phyloP scores from a whole-genome alignment of 2,329 filamentous ascomycete species.

The Sordariomycetes sp. region DNA sequence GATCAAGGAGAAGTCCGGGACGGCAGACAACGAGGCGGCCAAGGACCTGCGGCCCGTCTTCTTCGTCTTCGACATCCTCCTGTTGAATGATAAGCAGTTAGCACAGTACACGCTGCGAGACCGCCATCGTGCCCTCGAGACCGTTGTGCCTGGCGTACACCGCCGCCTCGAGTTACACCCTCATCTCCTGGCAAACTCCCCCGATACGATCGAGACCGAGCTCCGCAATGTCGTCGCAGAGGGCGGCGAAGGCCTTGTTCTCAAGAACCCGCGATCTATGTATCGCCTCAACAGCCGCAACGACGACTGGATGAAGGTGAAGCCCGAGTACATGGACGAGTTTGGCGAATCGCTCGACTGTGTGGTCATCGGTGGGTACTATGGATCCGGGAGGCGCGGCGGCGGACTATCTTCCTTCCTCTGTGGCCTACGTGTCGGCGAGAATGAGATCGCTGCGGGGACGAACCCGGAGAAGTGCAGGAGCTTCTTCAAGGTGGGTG shows the following conservation, averaged over 20 bases:
- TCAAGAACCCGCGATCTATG: slow-evolving; percentile 84
- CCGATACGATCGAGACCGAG: slow-evolving; percentile 66
- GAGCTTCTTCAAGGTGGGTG: slow-evolving; percentile 98
- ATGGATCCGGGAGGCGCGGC: slow-evolving; percentile 75
- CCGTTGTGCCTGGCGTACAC: slow-evolving; percentile 57
- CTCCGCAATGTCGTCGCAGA: slow-evolving; percentile 78
- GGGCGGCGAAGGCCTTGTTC: slow-evolving; percentile 77
- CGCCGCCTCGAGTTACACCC: slow-evolving; percentile 76
- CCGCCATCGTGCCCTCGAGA: slow-evolving; percentile 63
- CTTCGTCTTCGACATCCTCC: slow-evolving; percentile 83
- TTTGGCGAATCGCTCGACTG: slow-evolving; percentile 91
- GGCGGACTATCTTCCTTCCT: slow-evolving; percentile 77
- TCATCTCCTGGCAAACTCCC: slow-evolving; percentile 53
- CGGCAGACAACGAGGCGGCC: slow-evolving; percentile 39
- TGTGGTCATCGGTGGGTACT: slow-evolving; percentile 84
- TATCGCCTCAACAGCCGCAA: slow-evolving; percentile 85
- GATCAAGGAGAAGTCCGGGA: slow-evolving; percentile 58
- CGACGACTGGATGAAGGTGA: slow-evolving; percentile 97
- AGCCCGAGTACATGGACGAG: slow-evolving; percentile 96
- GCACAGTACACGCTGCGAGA: slow-evolving; percentile 77
- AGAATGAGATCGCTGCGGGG: slow-evolving; percentile 50
- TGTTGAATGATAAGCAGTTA: slow-evolving; percentile 70
- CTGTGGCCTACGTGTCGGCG: slow-evolving; percentile 73
- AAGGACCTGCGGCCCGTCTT: slow-evolving; percentile 56
- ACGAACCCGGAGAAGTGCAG: slow-evolving; percentile 64